Conservation (phyloP, 1,139 yeast genomes). For the Torulaspora globosa region DNA sequence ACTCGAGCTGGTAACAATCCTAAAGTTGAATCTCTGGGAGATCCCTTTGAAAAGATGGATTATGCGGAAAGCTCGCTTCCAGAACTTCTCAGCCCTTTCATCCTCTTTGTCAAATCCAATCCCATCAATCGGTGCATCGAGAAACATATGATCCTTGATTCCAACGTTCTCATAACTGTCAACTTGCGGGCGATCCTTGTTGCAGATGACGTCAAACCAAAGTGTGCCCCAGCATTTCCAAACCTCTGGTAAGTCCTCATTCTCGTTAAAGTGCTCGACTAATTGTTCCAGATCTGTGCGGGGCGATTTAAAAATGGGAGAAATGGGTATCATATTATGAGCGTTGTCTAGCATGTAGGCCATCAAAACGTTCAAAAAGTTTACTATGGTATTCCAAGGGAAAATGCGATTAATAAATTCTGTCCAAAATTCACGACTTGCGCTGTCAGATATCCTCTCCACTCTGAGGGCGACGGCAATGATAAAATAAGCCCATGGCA, state of each 20-base stretch:
- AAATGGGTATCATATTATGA: conserved; percentile 21
- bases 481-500: conserved; percentile 68
- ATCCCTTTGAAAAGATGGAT: conserved; percentile 32
- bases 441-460: conserved; percentile 33
- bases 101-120: conserved; percentile 44
- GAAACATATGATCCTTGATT: conserved; percentile 51
- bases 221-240: conserved; percentile 85
- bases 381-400: conserved; percentile 65
- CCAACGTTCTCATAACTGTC: conserved; percentile 54
- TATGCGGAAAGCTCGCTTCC: conserved; percentile 34
- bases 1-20: conserved; percentile 20
- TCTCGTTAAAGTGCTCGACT: conserved; percentile 46
- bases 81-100: conserved; percentile 37
- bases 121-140: conserved; percentile 65
- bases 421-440: conserved; percentile 43
- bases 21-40: conserved; percentile 26
- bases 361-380: conserved; percentile 52
- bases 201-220: conserved; percentile 55
- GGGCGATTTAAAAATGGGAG: conserved; percentile 24
- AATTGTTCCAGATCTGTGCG: conserved; percentile 32
- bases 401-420: conserved; percentile 48
- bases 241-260: conserved; percentile 66
- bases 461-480: conserved; percentile 60
- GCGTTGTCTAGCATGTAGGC: conserved; percentile 30
- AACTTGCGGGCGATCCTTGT: conserved; percentile 43